Base-by-base conservation (phyloP, 1,284 basidiomycete species). In the Naganishia cerealis region DNA sequence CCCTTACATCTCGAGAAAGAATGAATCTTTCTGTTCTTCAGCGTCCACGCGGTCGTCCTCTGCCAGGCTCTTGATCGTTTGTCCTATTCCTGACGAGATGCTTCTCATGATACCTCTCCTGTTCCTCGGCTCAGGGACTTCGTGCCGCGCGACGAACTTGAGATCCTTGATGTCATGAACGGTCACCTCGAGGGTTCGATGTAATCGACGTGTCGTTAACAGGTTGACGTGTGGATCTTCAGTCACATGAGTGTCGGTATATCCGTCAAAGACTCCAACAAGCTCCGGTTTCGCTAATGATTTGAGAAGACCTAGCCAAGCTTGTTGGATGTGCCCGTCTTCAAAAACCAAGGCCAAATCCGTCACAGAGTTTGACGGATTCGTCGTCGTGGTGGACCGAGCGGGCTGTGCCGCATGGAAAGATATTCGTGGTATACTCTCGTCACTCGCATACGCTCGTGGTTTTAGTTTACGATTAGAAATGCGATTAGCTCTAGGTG, bases 31-130 rank as follows among this genome's bases (percentile, higher is more conserved):
- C 52, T 29, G 67, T 38, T 48, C 52, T 3, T 62, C 58, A 0
- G 38, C 54, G 26, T 3, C 38, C 13, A 56, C n/a, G 26, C 54
- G 62, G 29, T 67, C 67, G 12, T 67, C 67, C 21, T 67, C 67
- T 13, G 61, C 38, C 16, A 67, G 59, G 9, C 59, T 54, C 54
- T 63, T 62, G 21, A 67, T 55, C 15, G 67, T 62, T 36, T 62
- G 59, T 39, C 67, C 67, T 16, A 67, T 56, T 24, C 67, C 67
- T 18, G 56, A 56, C n/a, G 58, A 63, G n/a, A 67, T 56, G 21
- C 58, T 62, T 21, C 59, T 39, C 67, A 67, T 62, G n/a, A 67
- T 62, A 6, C 67, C 67, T 38, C 52, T 40, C 43, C 56, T 56
- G 21, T 39, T 33, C 9, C 29, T 57, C 15, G 55, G 38, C 48